phyloP scores from a whole-genome alignment of 2,329 filamentous ascomycete species.

The Stylonectria norvegica region DNA sequence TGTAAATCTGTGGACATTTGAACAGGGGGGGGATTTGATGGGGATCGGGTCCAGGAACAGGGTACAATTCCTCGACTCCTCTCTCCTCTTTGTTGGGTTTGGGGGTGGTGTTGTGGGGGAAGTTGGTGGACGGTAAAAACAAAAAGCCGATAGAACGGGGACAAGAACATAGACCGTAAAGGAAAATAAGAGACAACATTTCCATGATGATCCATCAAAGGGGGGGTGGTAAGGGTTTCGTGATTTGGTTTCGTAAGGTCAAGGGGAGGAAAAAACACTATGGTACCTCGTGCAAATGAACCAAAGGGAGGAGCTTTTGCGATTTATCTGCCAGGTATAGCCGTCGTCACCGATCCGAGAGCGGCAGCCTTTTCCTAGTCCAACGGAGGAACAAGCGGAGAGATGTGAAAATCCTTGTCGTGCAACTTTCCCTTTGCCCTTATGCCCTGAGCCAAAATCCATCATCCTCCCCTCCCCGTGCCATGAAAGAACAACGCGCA shows the following conservation, averaged over 20 bases:
- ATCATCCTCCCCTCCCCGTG: constrained; percentile 34
- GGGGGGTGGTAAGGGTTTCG: constrained; percentile 9
- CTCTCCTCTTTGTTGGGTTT: constrained; percentile 4
- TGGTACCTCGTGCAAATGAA: constrained; percentile 18
- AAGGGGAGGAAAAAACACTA: constrained; percentile 22
- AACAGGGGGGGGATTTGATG: constrained; percentile 6
- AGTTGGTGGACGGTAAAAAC: too few species aligned
- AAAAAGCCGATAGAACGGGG: constrained; percentile 9
- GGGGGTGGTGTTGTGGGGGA: neutral
- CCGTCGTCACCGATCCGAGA: constrained; percentile 25
- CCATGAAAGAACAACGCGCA: constrained; percentile 34
- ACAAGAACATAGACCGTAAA: constrained; percentile 10
- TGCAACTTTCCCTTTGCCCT: constrained; percentile 38
- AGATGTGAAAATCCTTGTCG: constrained; percentile 35
- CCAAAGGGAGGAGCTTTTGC: constrained; percentile 22
- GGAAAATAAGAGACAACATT: constrained; percentile 28
- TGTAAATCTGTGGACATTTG: constrained; percentile 6
- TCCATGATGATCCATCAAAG: constrained; percentile 29
- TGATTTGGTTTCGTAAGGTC: constrained; percentile 11
- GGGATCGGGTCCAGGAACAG: constrained; percentile 11
- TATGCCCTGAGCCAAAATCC: constrained; percentile 35
- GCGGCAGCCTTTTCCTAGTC: constrained; percentile 23
- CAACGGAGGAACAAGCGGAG: constrained; percentile 29
- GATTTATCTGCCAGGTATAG: constrained; percentile 30
- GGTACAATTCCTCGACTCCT: constrained; percentile 14